These are phyloP conservation scores for Fragaria ananassa DNA, from an alignment of 306 rosid genomes.

Conservation along the genomic window DNA sequence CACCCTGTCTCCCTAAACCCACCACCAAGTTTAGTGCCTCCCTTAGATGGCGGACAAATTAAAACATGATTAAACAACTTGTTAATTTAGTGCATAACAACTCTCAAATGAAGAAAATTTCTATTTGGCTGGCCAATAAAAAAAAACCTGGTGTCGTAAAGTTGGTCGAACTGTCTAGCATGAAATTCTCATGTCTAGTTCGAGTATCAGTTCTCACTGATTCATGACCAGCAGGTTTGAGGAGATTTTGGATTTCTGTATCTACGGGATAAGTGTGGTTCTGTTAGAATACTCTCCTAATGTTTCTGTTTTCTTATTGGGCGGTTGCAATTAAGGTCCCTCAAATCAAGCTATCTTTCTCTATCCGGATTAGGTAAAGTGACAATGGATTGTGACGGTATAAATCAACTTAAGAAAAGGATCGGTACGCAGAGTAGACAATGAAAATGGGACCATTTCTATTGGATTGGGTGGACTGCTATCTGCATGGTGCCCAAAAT, in stretches of 20 bases:
- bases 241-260: no score
- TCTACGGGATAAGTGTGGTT: no score
- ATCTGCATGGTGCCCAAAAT: neutral
- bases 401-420: neutral
- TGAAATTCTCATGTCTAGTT: no score
- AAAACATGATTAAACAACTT: neutral
- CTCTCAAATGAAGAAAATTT: neutral
- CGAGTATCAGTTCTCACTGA: no score
- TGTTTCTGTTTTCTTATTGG: no score
- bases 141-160: no score
- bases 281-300: no score
- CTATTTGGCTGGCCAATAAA: no score
- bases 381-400: neutral
- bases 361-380: neutral
- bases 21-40: neutral
- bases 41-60: neutral
- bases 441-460: neutral
- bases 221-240: no score
- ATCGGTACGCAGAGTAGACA: neutral
- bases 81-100: slow-evolving; percentile 4
- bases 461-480: neutral
- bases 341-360: no score
- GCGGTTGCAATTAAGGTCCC: no score
- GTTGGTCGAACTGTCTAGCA: no score
- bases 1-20: neutral